phyloP scores from a whole-genome alignment of 2,329 filamentous ascomycete species.

The Dactylella cylindrospora region DNA sequence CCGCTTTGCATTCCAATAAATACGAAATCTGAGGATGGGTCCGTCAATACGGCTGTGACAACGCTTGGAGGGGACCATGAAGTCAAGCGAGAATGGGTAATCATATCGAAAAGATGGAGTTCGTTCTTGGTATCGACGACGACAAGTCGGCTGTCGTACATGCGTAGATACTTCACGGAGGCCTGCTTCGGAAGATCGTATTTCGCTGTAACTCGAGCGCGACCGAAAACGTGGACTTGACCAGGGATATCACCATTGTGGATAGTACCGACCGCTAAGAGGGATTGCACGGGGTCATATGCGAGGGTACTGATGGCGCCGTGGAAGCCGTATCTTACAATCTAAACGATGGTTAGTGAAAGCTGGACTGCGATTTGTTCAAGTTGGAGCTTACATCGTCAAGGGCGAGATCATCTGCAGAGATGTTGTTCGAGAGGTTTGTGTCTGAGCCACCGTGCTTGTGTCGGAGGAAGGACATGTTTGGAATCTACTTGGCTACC shows the following conservation, averaged over 20 bases:
- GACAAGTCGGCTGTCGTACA: conserved; percentile 81
- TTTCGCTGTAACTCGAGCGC: conserved; percentile 73
- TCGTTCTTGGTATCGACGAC: conserved; percentile 85
- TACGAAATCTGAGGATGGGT: conserved; percentile 90
- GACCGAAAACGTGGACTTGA: conserved; percentile 85
- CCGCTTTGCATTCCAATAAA: conserved; percentile 80
- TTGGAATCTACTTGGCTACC: background rate
- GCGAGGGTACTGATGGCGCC: conserved; percentile 71
- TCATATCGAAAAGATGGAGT: conserved; percentile 71
- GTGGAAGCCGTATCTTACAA: conserved; percentile 47
- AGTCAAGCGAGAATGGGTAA: conserved; percentile 3
- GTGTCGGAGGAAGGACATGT: conserved; percentile 37
- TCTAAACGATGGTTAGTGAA: conserved; percentile 11
- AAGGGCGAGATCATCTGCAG: conserved; percentile 23
- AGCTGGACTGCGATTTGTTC: background rate
- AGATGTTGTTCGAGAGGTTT: conserved; percentile 25
- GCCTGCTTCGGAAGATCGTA: conserved; percentile 70
- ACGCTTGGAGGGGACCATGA: conserved; percentile 67
- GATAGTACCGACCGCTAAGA: conserved; percentile 87
- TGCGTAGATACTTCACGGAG: conserved; percentile 76
- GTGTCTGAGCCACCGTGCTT: conserved; percentile 10
- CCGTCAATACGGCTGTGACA: conserved; percentile 72
- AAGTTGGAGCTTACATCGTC: conserved; percentile 34
- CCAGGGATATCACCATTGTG: conserved; percentile 71
- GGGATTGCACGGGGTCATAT: conserved; percentile 90